phyloP scores from a whole-genome alignment of 129 eudicot genomes.

The Glebionis coronaria region DNA sequence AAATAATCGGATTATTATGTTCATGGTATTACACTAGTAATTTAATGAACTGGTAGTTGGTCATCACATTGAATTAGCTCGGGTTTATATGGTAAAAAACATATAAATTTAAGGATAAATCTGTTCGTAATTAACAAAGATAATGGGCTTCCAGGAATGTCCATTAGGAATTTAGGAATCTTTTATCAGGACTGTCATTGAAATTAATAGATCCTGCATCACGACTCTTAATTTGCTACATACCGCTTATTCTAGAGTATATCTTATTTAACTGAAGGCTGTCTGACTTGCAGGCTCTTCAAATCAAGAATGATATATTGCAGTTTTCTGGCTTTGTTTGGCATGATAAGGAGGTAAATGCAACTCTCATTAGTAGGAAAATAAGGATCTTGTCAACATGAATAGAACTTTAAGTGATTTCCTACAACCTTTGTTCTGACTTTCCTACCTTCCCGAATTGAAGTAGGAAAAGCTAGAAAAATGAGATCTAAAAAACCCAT shows the following conservation, averaged over 20 bases:
- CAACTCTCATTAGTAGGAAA: conserved; percentile 1
- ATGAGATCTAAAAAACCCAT: background rate
- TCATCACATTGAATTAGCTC: background rate
- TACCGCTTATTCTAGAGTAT: background rate
- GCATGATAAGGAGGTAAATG: conserved; percentile 74
- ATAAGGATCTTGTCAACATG: background rate
- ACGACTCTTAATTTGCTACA: background rate
- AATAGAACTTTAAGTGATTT: conserved; percentile 8
- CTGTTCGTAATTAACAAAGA: background rate
- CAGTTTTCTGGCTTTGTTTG: conserved; percentile 92
- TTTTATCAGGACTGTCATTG: background rate
- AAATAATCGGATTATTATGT: background rate
- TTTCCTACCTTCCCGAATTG: background rate
- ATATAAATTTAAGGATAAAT: background rate
- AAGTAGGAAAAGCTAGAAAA: background rate
- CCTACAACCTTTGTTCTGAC: background rate
- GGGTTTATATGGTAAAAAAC: conserved; percentile 3
- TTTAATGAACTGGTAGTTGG: background rate
- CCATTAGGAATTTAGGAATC: conserved; percentile 10
- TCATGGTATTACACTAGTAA: background rate
- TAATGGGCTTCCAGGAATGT: background rate
- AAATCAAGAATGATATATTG: conserved; percentile 66
- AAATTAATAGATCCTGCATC: conserved; percentile 11
- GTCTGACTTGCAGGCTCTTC: conserved; percentile 63
- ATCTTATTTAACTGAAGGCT: conserved; percentile 8